These are phyloP conservation scores for Rutidosis leptorrhynchoides DNA, from an alignment of 129 eudicot species.

Conservation along the genomic window DNA sequence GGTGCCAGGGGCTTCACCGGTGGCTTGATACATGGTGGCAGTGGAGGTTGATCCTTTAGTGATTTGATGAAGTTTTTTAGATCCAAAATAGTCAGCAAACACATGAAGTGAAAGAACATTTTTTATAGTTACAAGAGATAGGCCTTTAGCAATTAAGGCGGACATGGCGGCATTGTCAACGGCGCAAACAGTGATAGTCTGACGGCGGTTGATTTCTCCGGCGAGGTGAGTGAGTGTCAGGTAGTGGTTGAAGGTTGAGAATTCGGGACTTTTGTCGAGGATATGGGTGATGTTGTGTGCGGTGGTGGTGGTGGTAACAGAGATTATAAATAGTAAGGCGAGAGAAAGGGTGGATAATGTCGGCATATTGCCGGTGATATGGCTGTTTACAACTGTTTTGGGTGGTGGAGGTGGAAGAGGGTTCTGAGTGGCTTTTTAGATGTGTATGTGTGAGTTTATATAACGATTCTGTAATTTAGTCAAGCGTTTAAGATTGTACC, in stretches of 20 bases:
- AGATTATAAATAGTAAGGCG: constrained; percentile 31
- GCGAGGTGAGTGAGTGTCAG: constrained; percentile 69
- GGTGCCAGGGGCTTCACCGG: constrained; percentile 57
- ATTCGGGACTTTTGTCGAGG: constrained; percentile 63
- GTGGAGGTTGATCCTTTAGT: constrained; percentile 55
- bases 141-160: constrained; percentile 39
- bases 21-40: constrained; percentile 66
- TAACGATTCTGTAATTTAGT: neutral
- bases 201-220: constrained; percentile 58
- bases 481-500: too few species aligned
- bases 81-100: constrained; percentile 59
- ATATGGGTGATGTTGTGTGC: constrained; percentile 76
- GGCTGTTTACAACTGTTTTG: neutral
- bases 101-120: constrained; percentile 66
- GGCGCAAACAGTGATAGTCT: constrained; percentile 61
- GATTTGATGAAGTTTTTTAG: constrained; percentile 65
- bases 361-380: constrained; percentile 35
- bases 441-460: constrained; percentile 11
- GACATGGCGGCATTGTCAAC: constrained; percentile 69
- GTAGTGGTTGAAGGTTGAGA: constrained; percentile 63
- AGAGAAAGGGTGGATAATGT: constrained; percentile 17
- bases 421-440: constrained; percentile 18
- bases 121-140: constrained; percentile 38
- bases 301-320: constrained; percentile 37
- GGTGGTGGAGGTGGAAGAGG: constrained; percentile 3